Evolutionary conservation across 2,329 filamentous ascomycete genomes (phyloP).

Genomic region (Aspergillus sp.): DNA sequence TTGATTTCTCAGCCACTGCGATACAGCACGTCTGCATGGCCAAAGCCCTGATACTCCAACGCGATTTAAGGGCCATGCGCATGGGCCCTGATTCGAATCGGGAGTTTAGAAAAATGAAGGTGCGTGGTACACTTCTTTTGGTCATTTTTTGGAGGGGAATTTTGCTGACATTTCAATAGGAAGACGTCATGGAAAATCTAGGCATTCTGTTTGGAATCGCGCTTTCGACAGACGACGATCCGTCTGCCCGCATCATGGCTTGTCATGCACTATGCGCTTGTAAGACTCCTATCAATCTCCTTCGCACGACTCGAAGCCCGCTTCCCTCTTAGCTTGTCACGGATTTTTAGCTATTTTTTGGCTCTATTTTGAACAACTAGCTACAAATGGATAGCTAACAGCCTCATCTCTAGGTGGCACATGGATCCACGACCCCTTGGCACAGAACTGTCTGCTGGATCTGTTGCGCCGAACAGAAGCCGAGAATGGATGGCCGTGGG

Average conservation of each 20-base stretch:
- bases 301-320: background rate
- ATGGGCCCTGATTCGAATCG: conserved; percentile 7
- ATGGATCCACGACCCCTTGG: conserved; percentile 26
- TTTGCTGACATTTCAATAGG: conserved; percentile 8
- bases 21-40: conserved; percentile 30
- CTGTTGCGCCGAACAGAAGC: conserved; percentile 16
- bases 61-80: conserved; percentile 15
- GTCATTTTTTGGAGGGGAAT: background rate
- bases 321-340: background rate
- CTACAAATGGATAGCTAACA: no score
- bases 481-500: conserved; percentile 19
- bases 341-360: background rate
- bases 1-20: conserved; percentile 20
- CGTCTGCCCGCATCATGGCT: conserved; percentile 28
- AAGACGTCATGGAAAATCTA: conserved; percentile 21
- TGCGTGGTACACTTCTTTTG: conserved; percentile 4
- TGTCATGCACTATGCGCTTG: conserved; percentile 30
- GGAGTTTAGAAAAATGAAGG: conserved; percentile 16
- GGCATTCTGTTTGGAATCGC: conserved; percentile 29
- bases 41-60: conserved; percentile 22
- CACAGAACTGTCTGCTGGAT: conserved; percentile 16
- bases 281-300: conserved; percentile 8
- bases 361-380: background rate
- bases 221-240: conserved; percentile 27
- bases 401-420: conserved; percentile 15